Evolutionary conservation across 1,139 yeast genomes (phyloP), one percentile per base, ranked within the genome.

Genomic region (Saccharomyces hybrid): DNA sequence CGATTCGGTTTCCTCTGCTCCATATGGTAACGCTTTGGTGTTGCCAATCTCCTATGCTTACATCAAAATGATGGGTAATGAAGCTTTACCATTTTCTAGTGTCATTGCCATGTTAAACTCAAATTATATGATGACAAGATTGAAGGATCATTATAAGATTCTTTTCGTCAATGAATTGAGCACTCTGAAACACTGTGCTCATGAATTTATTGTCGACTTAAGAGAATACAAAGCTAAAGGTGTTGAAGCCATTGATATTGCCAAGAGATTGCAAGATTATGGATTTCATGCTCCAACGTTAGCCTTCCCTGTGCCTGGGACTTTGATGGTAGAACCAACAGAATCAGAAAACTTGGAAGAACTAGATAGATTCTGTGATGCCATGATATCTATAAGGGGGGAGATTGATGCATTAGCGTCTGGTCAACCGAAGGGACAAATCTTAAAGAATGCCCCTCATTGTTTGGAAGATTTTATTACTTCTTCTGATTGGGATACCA

Each of bases 211-310:
- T 64, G 77, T 93, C 58, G 99, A 93, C 72, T 77, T 91, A 60
- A 82, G 98, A 71, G 90, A 86, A 52, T 88, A 86, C 76, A 90
- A 91, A 74, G 73, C 79, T 2, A 69, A 82, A 52, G 96, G 96
- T 21, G 76, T 93, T 56, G 98, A 93, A 72, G 98, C 97, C 27
- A 89, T 91, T 65, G 99, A 93, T 70, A 84, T 93, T 58, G 98
- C 99, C 57, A 93, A 93, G 77, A 83, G 99, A 72, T 80, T 93
- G 59, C 98, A 93, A 73, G 99, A 93, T 74, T 93, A 91, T 70
- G 97, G 98, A 1, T 93, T 93, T 84, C 99, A 93, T 72, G 97
- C 97, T 0, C 99, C 99, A 62, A 93, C 99, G 51, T 84, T 93
- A 89, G 93, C 98, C 1, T 93, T 95, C 88, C 99, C 99, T 24